Conservation (phyloP, 768 basidiomycete genomes). For the Punctularia strigosozonata region DNA sequence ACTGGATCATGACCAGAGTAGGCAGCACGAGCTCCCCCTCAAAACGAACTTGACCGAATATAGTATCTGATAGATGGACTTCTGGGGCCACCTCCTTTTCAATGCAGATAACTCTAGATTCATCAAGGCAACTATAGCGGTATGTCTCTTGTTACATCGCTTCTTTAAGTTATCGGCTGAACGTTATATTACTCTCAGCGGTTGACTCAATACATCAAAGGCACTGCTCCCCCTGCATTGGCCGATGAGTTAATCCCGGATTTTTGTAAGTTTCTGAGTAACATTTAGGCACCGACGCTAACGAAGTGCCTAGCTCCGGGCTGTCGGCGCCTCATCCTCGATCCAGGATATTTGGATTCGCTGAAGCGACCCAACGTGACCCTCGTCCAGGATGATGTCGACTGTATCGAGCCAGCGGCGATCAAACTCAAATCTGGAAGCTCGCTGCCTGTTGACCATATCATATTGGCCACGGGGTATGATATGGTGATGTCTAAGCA, state of each 20-base stretch:
- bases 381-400: constrained; percentile 36
- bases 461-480: constrained; percentile 48
- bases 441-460: constrained; percentile 39
- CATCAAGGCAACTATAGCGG: constrained; percentile 20
- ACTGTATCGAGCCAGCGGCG: constrained; percentile 36
- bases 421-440: constrained; percentile 37
- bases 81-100: constrained; percentile 25
- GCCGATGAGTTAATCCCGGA: constrained; percentile 34
- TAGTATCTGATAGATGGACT: constrained; percentile 22
- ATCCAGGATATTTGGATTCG: constrained; percentile 44
- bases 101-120: constrained; percentile 24
- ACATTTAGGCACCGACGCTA: neutral
- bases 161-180: neutral
- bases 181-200: constrained; percentile 20
- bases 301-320: constrained; percentile 25
- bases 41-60: constrained; percentile 4
- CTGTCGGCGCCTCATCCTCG: constrained; percentile 53
- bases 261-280: constrained; percentile 28
- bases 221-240: constrained; percentile 36
- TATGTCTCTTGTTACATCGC: constrained; percentile 8
- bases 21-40: constrained; percentile 6
- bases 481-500: too few relatives aligned
- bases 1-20: constrained; percentile 35
- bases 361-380: constrained; percentile 42
- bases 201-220: constrained; percentile 33